A percentile compares a stretch with the other conserved stretches of the same genome.
phyloP scores from a whole-genome alignment of 768 basidiomycete genomes.

The Lactifluus piperatus region DNA sequence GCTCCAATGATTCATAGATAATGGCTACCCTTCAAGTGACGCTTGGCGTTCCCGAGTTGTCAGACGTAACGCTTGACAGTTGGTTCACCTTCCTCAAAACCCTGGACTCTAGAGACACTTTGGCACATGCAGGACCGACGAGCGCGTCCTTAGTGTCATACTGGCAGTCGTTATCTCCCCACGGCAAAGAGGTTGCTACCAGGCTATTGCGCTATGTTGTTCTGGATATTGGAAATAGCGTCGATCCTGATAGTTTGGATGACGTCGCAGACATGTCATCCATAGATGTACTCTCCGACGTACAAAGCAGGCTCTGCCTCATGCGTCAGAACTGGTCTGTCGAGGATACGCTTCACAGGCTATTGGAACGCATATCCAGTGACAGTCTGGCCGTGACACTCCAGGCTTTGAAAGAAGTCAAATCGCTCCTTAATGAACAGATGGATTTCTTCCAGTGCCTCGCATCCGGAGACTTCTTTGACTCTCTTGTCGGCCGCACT shows the following conservation, averaged over 20 bases:
- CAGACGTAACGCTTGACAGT: constrained; percentile 67
- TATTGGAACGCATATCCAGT: constrained; percentile 65
- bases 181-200: constrained; percentile 45
- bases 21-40: constrained; percentile 95
- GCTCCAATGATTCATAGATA: constrained; percentile 43
- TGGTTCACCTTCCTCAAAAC: constrained; percentile 75
- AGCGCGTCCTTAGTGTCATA: constrained; percentile 73
- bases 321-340: constrained; percentile 45
- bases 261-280: constrained; percentile 74
- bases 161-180: constrained; percentile 57
- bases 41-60: constrained; percentile 64
- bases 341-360: constrained; percentile 46
- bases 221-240: constrained; percentile 45
- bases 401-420: constrained; percentile 71
- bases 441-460: constrained; percentile 47
- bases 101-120: constrained; percentile 58
- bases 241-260: constrained; percentile 45
- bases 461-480: constrained; percentile 81
- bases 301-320: constrained; percentile 34
- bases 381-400: constrained; percentile 74
- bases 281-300: constrained; percentile 53
- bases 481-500: constrained; percentile 61
- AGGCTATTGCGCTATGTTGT: constrained; percentile 63
- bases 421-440: constrained; percentile 46
- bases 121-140: constrained; percentile 79